Evolutionary conservation across 2,329 filamentous ascomycete species (phyloP), one percentile per base, ranked within the genome.

Genomic region (Tympanopsis confertula): DNA sequence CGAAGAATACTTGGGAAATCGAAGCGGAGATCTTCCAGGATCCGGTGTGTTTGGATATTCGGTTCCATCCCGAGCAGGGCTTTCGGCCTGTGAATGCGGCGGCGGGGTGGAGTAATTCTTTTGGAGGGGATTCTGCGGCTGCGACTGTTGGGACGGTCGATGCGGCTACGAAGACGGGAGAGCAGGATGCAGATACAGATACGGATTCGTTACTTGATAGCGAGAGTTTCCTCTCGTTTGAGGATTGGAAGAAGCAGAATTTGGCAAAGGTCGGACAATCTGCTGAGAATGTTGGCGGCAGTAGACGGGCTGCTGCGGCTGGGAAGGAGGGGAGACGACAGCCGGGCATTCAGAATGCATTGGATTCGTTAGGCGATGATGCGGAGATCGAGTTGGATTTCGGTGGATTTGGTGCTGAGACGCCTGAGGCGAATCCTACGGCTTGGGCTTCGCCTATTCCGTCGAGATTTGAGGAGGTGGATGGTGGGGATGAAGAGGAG

Each of bases 191-290:
- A 13, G 49, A 59, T 5, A 44, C 50, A 5, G 72, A 76, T 40
- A 49, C 63, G n/a, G 77, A 81, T 42, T 63, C 65, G 3, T 77
- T 80, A 24, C 65, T 82, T 5, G 78, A 82, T 48, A 78, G 78
- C 45, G 71, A 71, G 20, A 77, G 80, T 35, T 85, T 86, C 45
- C 62, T 86, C 2, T 85, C 80, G 0, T 86, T 86, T 50, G 81
- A 84, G 50, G 81, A 86, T 44, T 86, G 81, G 81, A 85, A 83
- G 59, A 78, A 74, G 49, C 74, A 78, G 56, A 85, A 82, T 44
- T 58, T 85, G 19, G 79, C 74, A 30, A 78, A 78, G 50, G 71
- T 65, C 13, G 80, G 79, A 19, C 81, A 85, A 49, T 79, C 74
- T 18, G 71, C 70, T 15, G 76, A 82, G 40, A 72, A 76, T 50